Conservation (phyloP, 148 eudicot species). For the Agrostemma githago region DNA sequence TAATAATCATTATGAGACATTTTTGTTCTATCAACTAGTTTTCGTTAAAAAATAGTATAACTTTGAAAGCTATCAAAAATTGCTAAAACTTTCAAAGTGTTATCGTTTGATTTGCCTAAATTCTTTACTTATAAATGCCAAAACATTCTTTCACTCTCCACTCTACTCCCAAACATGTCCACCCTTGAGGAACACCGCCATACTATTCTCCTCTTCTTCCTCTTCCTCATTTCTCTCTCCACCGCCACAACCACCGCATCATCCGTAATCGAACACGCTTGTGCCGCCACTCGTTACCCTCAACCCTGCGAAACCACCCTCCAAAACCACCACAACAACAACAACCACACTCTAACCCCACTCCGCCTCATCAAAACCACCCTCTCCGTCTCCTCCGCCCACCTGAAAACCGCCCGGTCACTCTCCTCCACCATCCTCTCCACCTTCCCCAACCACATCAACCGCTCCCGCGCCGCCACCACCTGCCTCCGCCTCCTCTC, state of each 20-base stretch:
- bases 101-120: no score
- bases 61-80: no score
- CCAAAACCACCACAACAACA: slow-evolving; percentile 15
- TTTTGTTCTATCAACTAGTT: no score
- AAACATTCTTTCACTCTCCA: no score
- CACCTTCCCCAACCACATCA: slow-evolving; percentile 39
- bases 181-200: slow-evolving; percentile 1
- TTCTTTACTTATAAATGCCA: no score
- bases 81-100: no score
- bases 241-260: slow-evolving; percentile 33
- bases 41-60: no score
- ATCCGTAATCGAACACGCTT: slow-evolving; percentile 40
- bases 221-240: slow-evolving; percentile 34
- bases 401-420: slow-evolving; percentile 41
- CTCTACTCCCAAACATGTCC: slow-evolving; percentile 12
- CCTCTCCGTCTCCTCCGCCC: slow-evolving; percentile 30
- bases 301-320: slow-evolving; percentile 34
- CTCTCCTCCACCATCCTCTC: slow-evolving; percentile 47
- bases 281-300: slow-evolving; percentile 62
- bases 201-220: slow-evolving; percentile 15
- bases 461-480: slow-evolving; percentile 52
- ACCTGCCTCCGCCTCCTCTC: slow-evolving; percentile 47
- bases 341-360: slow-evolving; percentile 27
- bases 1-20: no score
- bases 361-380: slow-evolving; percentile 40